Evolutionary conservation across 805 yeast species (phyloP), one percentile per base, ranked within the genome.

Genomic region (Zygoascus ofunaensis): DNA sequence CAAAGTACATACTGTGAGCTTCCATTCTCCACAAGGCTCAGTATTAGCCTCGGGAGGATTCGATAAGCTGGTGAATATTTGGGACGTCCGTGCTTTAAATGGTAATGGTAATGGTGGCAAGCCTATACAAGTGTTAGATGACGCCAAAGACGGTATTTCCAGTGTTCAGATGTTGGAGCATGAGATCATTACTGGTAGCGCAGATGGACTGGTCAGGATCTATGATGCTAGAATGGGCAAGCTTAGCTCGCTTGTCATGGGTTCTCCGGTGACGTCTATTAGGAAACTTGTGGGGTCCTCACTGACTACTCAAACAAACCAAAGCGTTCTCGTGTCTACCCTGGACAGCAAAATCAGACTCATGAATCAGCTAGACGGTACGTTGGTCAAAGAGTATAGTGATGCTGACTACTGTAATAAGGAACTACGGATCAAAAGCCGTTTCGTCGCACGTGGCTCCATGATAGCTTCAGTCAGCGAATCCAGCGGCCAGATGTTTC

Each of bases 121-220:
- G 18, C 71, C 73, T 1, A 49, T 66, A 1, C 73, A 69, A 49
- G 46, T 52, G 14, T 59, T 65, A 18, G 44, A 47, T 1, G 65
- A 64, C 8, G 59, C 65, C 41, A 45, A 48, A 30, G 73, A 65
- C 41, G 52, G 62, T n/a, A 53, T 63, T 1, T 47, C 61, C 7
- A 37, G 49, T 7, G 56, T 63, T 5, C 46, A 33, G 7, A 45
- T 60, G 2, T 49, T 44, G 3, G 37, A 37, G 20, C 32, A 34
- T 19, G 43, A 46, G 26, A 50, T 61, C 17, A 34, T 57, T 18
- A 49, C 67, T 12, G 64, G 63, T 36, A 56, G 62, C 3, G 56
- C 57, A 3, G 68, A 63, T 37, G 65, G 67, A 4, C 28, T 22
- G 5, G 34, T 60, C 20, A 47, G 67, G 19, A 44, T 47, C 12